Base-by-base conservation (phyloP, 169 alveolate species). In the Amoebophrya sp. region DNA sequence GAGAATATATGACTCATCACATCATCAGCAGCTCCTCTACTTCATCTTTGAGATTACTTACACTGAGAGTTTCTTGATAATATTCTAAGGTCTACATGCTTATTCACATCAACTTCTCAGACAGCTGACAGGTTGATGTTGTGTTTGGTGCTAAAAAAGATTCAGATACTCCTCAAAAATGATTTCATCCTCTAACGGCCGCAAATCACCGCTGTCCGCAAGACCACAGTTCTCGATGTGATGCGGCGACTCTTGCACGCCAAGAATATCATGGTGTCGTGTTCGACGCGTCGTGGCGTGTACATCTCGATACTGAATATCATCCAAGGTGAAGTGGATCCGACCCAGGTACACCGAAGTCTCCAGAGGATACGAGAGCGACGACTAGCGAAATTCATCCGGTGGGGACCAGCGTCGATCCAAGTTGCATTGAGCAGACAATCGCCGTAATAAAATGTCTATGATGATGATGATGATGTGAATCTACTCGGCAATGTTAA, bases 321-420 rank as follows among this genome's bases (percentile, higher is more conserved):
- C 83, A 97, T 98, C 78, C 97, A 98, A 94, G 99, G 99, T 3
- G 99, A 97, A 78, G 97, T 97, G 89, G 99, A 97, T 92, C 99
- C 99, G n/a, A 90, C 95, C 78, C 96, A 95, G 95, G 98, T 98
- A 0, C 99, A 98, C 95, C 97, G 97, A 94, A 96, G 98, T 78
- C 94, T 98, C 53, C 97, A 98, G 94, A 95, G 99, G 94, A 98
- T 97, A 89, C 93, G 98, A 65, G 99, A 97, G 90, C 95, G 99
- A 77, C 96, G 96, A 93, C 93, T 97, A 92, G 98, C 97, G 91
- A 95, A 94, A 78, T 95, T 96, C 92, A 96, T 96, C 53, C 96
- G 98, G 93, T 99, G 99, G 99, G 99, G 99, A 39, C 99, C 99
- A 23, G 99, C 99, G 54, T 39, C 90, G 55, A 89, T 90, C 90